Evolutionary conservation across 1,284 basidiomycete genomes (phyloP), one percentile per base, ranked within the genome.

Genomic region (Takashimella koratensis): DNA sequence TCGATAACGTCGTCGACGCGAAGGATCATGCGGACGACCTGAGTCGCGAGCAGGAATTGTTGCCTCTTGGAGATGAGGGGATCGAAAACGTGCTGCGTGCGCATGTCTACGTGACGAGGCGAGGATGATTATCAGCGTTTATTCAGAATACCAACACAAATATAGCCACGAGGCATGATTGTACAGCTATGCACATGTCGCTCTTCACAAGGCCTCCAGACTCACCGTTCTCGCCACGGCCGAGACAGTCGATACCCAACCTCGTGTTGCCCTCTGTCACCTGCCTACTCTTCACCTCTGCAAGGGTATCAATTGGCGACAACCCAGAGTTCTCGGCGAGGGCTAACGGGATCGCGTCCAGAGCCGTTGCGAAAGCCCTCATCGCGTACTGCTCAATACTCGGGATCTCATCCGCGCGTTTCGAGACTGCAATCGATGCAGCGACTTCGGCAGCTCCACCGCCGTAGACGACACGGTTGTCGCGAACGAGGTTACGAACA

Each of bases 311-410:
- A 65, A 99, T 99, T 10, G 95, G 96, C 24, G 90, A 87, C 51
- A 98, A 78, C 49, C 95, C 95, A 60, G 91, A 95, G 81, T 99
- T 98, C 76, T 98, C 96, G 4, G 96, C 95, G 10, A 98, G 81
- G 2, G 96, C 95, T 16, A 98, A 83, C 6, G 96, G 96, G 49
- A 98, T 80, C 10, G 93, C 83, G 68, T 98, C 95, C 6, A 99
- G 79, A 10, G 95, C 95, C 25, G 89, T 88, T 1, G 95, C 84
- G 72, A 98, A 99, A 16, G 95, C 94, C 43, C 95, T 88, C 94
- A 98, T 98, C 1, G 95, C 95, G 72, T 99, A 99, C 80, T 99
- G 95, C 77, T 99, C 95, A 67, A 99, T 95, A 8, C 90, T 84
- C 1, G 95, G 87, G 66, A 96, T 97, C 87, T 95, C 86, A 74